phyloP scores from a whole-genome alignment of 2,329 filamentous ascomycete species.

The Chaetomium strumarium region DNA sequence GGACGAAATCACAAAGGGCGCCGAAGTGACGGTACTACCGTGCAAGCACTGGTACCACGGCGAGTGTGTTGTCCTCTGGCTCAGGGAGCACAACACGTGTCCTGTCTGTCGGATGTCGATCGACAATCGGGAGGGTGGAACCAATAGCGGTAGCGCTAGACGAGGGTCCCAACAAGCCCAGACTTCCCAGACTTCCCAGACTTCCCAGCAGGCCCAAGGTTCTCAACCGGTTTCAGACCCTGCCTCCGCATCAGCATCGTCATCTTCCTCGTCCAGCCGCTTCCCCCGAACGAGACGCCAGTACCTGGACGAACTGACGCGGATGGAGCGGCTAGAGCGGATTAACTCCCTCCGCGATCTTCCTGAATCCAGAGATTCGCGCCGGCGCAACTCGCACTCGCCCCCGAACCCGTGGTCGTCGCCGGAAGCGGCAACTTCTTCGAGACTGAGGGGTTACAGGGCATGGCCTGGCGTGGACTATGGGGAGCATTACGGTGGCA shows the following conservation, averaged over 20 bases:
- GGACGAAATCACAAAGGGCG: constrained; percentile 68
- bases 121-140: constrained; percentile 31
- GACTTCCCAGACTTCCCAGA: background rate
- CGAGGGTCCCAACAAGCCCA: background rate
- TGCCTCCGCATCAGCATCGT: background rate
- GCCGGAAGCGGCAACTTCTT: background rate
- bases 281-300: background rate
- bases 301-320: constrained; percentile 5
- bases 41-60: constrained; percentile 95
- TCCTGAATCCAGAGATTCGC: background rate
- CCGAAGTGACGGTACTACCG: constrained; percentile 70
- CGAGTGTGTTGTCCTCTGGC: constrained; percentile 74
- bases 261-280: background rate
- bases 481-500: background rate
- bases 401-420: background rate
- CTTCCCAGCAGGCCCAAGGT: background rate
- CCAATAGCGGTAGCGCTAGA: constrained; percentile 12
- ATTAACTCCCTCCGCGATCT: constrained; percentile 25
- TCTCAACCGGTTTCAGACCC: too few species aligned
- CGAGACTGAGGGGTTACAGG: background rate
- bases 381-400: constrained; percentile 12
- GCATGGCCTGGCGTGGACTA: background rate
- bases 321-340: constrained; percentile 23
- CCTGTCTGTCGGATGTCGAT: constrained; percentile 67
- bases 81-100: constrained; percentile 87